Base-by-base conservation (phyloP, 768 basidiomycete genomes). In the Paxillus involutus region DNA sequence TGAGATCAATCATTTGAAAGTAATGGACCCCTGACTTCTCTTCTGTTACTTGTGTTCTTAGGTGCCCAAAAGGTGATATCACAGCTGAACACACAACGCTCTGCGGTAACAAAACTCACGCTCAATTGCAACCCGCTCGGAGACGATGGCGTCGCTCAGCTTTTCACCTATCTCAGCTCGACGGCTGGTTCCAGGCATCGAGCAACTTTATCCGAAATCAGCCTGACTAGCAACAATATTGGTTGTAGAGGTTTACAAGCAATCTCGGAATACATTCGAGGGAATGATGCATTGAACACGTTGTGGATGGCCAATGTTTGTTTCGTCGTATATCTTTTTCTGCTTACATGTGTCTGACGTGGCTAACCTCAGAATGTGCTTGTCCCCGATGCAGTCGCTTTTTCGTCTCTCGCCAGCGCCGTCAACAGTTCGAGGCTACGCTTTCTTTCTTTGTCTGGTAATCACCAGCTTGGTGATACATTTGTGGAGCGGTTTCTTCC, bases 241-340 rank as follows among this genome's bases (percentile, higher is more conserved):
- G 79, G 84, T 14, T 77, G 84, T 61, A 62, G 63, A 40, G 84
- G 84, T 0, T 67, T 88, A 16, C 62, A 72, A 39, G 76, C 79
- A 3, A 79, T 88, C 49, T 65, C 78, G 13, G 67, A 73, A 33
- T 87, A 83, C 62, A 52, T 88, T 35, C 65, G 71, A 45, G 73
- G 72, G 16, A 86, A 83, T 58, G 61, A 62, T 4, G 60, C 63
- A 10, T 62, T 88, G 49, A 75, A 65, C 53, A 70, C 67, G 46
- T 59, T 88, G 30, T 78, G 78, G 61, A 65, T 88, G 10, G 79
- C 81, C 60, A 77, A 80, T 62, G 86, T 87, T 58, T 61, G 82
- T 72, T 17, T 46, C 33, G 29, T 47, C 21, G 21, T 17, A 6
- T 26, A 37, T 50, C 2, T 19, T 13, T 19, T 42, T 40, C 17